Evolutionary conservation across 2,329 filamentous ascomycete species (phyloP).

Genomic region (Ascocoryne sarcoides): DNA sequence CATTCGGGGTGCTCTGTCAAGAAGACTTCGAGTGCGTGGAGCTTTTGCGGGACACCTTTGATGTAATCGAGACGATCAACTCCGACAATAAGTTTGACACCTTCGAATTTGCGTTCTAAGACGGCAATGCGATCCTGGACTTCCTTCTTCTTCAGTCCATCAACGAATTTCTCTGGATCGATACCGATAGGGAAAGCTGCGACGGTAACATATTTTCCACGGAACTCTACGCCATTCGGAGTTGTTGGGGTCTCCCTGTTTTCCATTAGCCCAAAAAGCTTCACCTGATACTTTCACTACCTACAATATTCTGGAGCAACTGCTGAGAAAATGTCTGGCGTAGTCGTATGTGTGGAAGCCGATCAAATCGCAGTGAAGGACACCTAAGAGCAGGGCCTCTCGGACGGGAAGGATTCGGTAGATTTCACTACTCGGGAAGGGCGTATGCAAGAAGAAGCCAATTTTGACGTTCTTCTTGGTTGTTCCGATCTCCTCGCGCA

Average conservation of each 20-base stretch:
- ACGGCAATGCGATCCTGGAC: slow-evolving; percentile 82
- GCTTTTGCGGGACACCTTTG: slow-evolving; percentile 95
- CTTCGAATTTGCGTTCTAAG: slow-evolving; percentile 84
- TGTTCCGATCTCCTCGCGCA: slow-evolving; percentile 77
- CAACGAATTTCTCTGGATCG: slow-evolving; percentile 91
- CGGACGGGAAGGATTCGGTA: slow-evolving; percentile 92
- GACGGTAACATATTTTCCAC: slow-evolving; percentile 80
- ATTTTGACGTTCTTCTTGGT: slow-evolving; percentile 90
- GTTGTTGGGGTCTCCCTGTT: slow-evolving; percentile 61
- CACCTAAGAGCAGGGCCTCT: slow-evolving; percentile 76
- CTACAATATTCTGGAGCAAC: slow-evolving; percentile 86
- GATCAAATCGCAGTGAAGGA: slow-evolving; percentile 89
- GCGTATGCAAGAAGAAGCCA: slow-evolving; percentile 95
- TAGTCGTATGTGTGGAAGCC: slow-evolving; percentile 99
- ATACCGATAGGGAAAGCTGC: slow-evolving; percentile 97
- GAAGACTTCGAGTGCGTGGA: slow-evolving; percentile 94
- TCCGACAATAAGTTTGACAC: slow-evolving; percentile 91
- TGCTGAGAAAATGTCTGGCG: slow-evolving; percentile 93
- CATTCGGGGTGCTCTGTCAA: slow-evolving; percentile 94
- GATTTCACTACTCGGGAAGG: slow-evolving; percentile 94
- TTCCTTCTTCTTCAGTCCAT: slow-evolving; percentile 75
- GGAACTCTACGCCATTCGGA: slow-evolving; percentile 86
- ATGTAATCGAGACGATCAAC: slow-evolving; percentile 97
- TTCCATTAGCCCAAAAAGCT: slow-evolving; percentile 1
- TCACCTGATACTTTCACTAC: slow-evolving; percentile 22